Percentiles rank a stretch among this genome's conserved stretches.
These are phyloP conservation scores for Talaromyces rugulosus DNA, from an alignment of 2,329 filamentous ascomycete genomes.

Conservation along the genomic window DNA sequence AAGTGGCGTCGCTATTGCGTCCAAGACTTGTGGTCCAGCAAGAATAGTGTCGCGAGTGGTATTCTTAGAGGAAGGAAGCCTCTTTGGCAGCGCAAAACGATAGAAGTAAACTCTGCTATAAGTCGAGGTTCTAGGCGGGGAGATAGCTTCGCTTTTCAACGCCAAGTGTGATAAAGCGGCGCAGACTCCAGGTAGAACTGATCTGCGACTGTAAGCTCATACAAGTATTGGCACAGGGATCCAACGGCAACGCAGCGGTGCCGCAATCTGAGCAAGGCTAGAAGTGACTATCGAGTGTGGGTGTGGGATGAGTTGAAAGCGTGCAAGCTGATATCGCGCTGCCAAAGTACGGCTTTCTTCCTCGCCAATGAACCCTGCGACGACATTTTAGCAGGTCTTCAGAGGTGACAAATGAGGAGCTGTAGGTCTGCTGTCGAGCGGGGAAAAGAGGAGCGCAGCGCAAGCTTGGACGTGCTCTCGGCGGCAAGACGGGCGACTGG, in stretches of 20 bases:
- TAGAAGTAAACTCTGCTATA: background rate
- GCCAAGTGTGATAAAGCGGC: background rate
- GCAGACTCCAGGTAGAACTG: background rate
- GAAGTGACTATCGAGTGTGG: background rate
- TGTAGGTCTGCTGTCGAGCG: background rate
- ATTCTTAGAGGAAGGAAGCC: background rate
- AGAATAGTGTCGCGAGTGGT: background rate
- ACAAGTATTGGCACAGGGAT: background rate
- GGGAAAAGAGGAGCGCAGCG: background rate
- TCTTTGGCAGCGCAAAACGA: background rate
- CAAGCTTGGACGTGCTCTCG: background rate
- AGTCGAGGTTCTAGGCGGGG: background rate
- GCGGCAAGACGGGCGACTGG: slow-evolving; percentile 9
- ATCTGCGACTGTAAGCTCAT: background rate
- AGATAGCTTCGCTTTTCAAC: background rate
- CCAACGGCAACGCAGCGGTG: background rate
- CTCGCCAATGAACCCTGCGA: background rate
- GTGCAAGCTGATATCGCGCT: background rate
- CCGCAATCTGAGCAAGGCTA: background rate
- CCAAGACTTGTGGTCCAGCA: background rate
- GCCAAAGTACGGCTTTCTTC: background rate
- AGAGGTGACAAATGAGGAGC: slow-evolving; percentile 9
- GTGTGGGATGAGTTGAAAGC: background rate
- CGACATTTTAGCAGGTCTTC: background rate
- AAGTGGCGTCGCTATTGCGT: background rate